Evolutionary conservation across 2,329 filamentous ascomycete genomes (phyloP).

Genomic region (Zopfia rhizophila): DNA sequence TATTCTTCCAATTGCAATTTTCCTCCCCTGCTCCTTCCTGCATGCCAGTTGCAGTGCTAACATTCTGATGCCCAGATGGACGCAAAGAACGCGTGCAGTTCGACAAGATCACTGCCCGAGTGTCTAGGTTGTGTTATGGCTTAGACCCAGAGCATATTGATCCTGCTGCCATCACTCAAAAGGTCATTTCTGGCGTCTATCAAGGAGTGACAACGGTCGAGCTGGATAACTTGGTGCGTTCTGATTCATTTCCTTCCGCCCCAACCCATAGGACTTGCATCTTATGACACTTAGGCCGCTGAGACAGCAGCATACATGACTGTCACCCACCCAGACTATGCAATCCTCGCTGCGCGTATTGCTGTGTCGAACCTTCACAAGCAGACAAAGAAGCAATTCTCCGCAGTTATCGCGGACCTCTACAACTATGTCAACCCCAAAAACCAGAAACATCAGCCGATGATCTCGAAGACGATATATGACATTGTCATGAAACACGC

Average conservation of each 20-base stretch:
- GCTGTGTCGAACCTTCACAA: conserved; percentile 99
- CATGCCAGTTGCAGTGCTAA: conserved; percentile 34
- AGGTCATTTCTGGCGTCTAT: conserved; percentile 99
- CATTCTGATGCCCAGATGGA: conserved; percentile 73
- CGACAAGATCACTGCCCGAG: conserved; percentile 99
- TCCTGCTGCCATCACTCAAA: conserved; percentile 97
- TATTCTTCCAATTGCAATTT: not conserved
- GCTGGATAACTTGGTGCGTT: conserved; percentile 90
- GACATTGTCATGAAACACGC: conserved; percentile 95
- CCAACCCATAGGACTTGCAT: conserved; percentile 21
- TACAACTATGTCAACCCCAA: conserved; percentile 97
- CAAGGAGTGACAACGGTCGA: conserved; percentile 97
- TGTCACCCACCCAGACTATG: conserved; percentile 98
- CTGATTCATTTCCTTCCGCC: conserved; percentile 7
- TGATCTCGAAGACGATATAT: conserved; percentile 93
- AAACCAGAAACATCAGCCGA: conserved; percentile 83
- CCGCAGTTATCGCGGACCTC: conserved; percentile 90
- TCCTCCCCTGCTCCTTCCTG: conserved; percentile 4
- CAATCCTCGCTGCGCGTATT: conserved; percentile 96
- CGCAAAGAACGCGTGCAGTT: conserved; percentile 99
- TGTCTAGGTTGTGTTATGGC: conserved; percentile 96
- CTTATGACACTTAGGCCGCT: conserved; percentile 73
- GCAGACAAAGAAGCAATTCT: conserved; percentile 99
- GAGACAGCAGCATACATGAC: conserved; percentile 99
- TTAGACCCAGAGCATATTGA: conserved; percentile 96